Base-by-base conservation (phyloP, 202 grass and related monocot genomes). In the Musa balbisiana region DNA sequence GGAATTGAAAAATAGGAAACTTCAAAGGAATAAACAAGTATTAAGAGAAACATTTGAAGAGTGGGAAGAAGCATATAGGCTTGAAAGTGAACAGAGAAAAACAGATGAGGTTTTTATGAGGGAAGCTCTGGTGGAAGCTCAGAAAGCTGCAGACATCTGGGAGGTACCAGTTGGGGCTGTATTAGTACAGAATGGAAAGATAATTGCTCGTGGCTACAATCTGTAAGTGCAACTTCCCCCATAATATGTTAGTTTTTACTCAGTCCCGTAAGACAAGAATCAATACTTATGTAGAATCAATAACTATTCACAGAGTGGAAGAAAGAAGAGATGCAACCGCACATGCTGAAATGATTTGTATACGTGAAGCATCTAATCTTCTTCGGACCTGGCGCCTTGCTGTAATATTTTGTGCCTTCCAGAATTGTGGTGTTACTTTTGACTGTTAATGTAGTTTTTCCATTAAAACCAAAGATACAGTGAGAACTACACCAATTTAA, bases 331-430 rank as follows among this genome's bases (percentile, higher is more conserved):
- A 98, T 86, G 93, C 94, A 89, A 94, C 91, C 17, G 91, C 94
- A 71, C 94, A 98, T 89, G 94, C 94, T 86, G 94, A 98, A 89
- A 98, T 98, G 88, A 64, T 89, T 82, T 98, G 94, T 86, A 98
- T 98, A 83, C 86, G 88, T 59, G 94, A 98, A 87, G 94, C 94
- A 73, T 98, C 94, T 66, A 92, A 86, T 62, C 81, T 89, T 89
- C 94, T 98, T 74, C 90, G 68, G 55, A 91, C 88, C 2, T 98
- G 94, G 94, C 88, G 91, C 43, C 77, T 98, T 50, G 86, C 91
- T 68, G 94, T 98, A 98, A 80, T 62, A 16, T 26, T 63, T 52
- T 52, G 4, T 23, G 8, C 9, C 24, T 59, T n/a, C 23, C 21
- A 59, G 1, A 49, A 11, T 22, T 54, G 8, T 25, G 29, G 11